phyloP scores from a whole-genome alignment of 106 monocot genomes.

The Iris macrosiphon region DNA sequence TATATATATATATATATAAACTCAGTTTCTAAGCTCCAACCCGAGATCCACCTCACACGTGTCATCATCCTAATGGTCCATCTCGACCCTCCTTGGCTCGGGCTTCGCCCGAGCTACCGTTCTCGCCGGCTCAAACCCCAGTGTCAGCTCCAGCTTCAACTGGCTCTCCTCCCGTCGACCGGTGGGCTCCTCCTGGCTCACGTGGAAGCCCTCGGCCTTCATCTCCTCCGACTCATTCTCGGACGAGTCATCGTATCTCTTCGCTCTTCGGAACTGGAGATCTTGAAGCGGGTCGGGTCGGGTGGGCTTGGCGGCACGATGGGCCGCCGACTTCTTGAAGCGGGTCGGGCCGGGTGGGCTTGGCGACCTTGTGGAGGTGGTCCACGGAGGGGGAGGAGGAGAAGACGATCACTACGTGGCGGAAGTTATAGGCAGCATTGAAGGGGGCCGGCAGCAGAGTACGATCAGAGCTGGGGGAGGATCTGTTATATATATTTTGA shows the following conservation, averaged over 20 bases:
- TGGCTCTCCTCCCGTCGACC: conserved; percentile 23
- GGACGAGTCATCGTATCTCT: conserved; percentile 33
- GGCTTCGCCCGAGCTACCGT: no score
- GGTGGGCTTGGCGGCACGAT: neutral
- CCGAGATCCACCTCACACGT: no score
- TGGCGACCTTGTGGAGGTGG: conserved; percentile 27
- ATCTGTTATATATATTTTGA: no score
- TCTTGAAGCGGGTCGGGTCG: no score
- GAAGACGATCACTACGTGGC: conserved; percentile 34
- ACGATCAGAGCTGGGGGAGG: conserved; percentile 26
- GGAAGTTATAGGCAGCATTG: conserved; percentile 59
- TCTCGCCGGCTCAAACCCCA: conserved; percentile 25
- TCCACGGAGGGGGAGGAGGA: no score
- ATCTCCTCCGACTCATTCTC: conserved; percentile 30
- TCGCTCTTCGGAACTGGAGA: no score
- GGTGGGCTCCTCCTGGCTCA: conserved; percentile 38
- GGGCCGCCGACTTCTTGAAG: conserved; percentile 35
- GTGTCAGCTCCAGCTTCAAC: conserved; percentile 46
- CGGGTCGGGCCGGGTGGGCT: conserved; percentile 21
- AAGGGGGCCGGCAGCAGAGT: conserved; percentile 17
- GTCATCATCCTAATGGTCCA: no score
- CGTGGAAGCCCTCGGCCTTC: conserved; percentile 26
- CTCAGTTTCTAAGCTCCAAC: no score
- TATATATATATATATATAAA: no score
- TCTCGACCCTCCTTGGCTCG: no score